These are phyloP conservation scores for Tylopilus sp. DNA, from an alignment of 1,284 basidiomycete genomes.

Conservation along the genomic window DNA sequence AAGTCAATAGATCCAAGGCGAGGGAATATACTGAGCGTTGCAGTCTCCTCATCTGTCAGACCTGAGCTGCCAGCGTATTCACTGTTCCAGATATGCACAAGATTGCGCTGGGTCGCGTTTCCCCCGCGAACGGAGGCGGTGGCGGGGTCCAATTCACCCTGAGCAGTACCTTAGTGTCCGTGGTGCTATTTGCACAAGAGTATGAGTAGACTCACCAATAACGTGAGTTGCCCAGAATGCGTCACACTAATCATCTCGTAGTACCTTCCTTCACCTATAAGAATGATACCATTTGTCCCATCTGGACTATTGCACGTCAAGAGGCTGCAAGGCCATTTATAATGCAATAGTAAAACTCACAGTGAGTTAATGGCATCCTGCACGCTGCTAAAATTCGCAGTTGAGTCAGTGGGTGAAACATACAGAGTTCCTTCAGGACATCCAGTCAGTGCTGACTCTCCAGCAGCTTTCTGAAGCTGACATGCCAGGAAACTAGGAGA, in stretches of 20 bases:
- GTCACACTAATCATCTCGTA: slow-evolving; percentile 70
- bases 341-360: slow-evolving; percentile 45
- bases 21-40: slow-evolving; percentile 62
- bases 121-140: slow-evolving; percentile 46
- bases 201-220: slow-evolving; percentile 53
- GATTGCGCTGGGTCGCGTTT: slow-evolving; percentile 55
- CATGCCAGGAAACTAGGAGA: slow-evolving; percentile 61
- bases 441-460: slow-evolving; percentile 57
- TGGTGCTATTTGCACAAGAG: background rate
- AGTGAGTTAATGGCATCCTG: slow-evolving; percentile 66
- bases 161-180: slow-evolving; percentile 2
- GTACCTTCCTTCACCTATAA: slow-evolving; percentile 73
- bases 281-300: slow-evolving; percentile 55
- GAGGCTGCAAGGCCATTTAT: too few relatives aligned
- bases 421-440: slow-evolving; percentile 68
- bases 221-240: slow-evolving; percentile 61
- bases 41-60: slow-evolving; percentile 64
- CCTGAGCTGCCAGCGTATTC: slow-evolving; percentile 51
- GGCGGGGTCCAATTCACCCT: slow-evolving; percentile 63
- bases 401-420: slow-evolving; percentile 60
- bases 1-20: slow-evolving; percentile 69
- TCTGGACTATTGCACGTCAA: slow-evolving; percentile 47
- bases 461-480: slow-evolving; percentile 59
- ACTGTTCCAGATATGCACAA: slow-evolving; percentile 66
- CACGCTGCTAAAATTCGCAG: slow-evolving; percentile 59